These are phyloP conservation scores for Pholiota conissans DNA, from an alignment of 768 basidiomycete genomes.

Conservation along the genomic window DNA sequence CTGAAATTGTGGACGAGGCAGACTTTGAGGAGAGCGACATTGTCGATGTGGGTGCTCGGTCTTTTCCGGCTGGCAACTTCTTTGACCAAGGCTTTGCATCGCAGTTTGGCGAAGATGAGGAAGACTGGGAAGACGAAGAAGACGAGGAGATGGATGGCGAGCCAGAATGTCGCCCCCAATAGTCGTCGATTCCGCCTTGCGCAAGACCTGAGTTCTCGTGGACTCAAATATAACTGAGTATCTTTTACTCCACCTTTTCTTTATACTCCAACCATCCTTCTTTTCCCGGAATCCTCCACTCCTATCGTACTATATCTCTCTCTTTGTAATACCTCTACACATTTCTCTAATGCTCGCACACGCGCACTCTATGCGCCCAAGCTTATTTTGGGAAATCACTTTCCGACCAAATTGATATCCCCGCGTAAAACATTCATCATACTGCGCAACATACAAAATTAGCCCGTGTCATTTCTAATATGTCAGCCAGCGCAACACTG, in stretches of 20 bases:
- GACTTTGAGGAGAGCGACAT: constrained; percentile 76
- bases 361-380: neutral
- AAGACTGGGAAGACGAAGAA: constrained; percentile 72
- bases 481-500: no score
- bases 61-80: constrained; percentile 75
- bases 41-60: constrained; percentile 80
- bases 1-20: constrained; percentile 69
- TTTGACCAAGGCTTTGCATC: constrained; percentile 72
- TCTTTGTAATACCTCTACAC: neutral
- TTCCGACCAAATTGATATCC: no score
- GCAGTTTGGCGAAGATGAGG: constrained; percentile 75
- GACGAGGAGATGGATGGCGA: constrained; percentile 54
- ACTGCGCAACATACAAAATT: no score
- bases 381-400: neutral
- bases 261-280: no score
- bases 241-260: neutral
- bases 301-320: neutral
- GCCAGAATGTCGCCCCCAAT: constrained; percentile 66
- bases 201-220: neutral
- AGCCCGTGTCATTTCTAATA: no score
- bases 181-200: constrained; percentile 16
- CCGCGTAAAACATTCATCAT: no score
- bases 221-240: neutral
- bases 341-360: neutral
- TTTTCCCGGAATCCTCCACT: neutral